A percentile compares a stretch with the other conserved stretches of the same genome.
phyloP scores from a whole-genome alignment of 2,329 filamentous ascomycete genomes.

The Xylaria sp. region DNA sequence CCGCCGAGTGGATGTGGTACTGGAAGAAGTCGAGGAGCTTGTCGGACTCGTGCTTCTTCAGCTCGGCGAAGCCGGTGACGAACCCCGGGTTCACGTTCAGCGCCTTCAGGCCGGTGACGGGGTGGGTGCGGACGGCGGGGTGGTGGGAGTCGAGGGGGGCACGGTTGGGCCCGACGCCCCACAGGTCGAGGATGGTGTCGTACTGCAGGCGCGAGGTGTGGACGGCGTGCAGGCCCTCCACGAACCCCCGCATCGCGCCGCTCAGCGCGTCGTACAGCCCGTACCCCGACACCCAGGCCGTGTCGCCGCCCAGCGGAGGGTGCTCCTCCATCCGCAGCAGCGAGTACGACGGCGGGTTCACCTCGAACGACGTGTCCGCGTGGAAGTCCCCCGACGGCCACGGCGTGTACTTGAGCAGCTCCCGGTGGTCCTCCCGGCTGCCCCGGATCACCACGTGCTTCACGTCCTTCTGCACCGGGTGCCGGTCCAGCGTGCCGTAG shows the following conservation, averaged over 20 bases:
- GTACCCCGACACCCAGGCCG: slow-evolving; percentile 51
- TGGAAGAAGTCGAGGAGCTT: slow-evolving; percentile 49
- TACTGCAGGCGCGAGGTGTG: slow-evolving; percentile 51
- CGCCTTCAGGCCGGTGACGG: slow-evolving; percentile 50
- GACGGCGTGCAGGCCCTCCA: slow-evolving; percentile 48
- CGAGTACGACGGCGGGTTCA: slow-evolving; percentile 54
- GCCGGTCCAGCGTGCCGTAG: slow-evolving; percentile 51
- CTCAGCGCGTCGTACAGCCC: slow-evolving; percentile 50
- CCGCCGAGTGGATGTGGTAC: slow-evolving; percentile 51
- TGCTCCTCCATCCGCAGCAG: slow-evolving; percentile 55
- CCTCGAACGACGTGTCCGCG: slow-evolving; percentile 54
- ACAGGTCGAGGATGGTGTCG: slow-evolving; percentile 50
- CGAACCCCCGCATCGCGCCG: slow-evolving; percentile 44
- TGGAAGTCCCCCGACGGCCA: slow-evolving; percentile 52
- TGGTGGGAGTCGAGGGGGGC: slow-evolving; percentile 52
- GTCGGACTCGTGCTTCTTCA: slow-evolving; percentile 53
- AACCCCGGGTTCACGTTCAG: slow-evolving; percentile 51
- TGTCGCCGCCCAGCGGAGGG: slow-evolving; percentile 50
- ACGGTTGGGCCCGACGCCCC: slow-evolving; percentile 44
- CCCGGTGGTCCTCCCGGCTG: slow-evolving; percentile 49
- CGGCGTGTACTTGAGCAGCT: slow-evolving; percentile 49
- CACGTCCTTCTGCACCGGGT: slow-evolving; percentile 49
- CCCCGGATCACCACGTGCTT: slow-evolving; percentile 49
- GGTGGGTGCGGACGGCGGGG: slow-evolving; percentile 52
- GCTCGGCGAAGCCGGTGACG: slow-evolving; percentile 51